phyloP scores from a whole-genome alignment of 1,139 yeast species.

The Geotrichum klebahnii region DNA sequence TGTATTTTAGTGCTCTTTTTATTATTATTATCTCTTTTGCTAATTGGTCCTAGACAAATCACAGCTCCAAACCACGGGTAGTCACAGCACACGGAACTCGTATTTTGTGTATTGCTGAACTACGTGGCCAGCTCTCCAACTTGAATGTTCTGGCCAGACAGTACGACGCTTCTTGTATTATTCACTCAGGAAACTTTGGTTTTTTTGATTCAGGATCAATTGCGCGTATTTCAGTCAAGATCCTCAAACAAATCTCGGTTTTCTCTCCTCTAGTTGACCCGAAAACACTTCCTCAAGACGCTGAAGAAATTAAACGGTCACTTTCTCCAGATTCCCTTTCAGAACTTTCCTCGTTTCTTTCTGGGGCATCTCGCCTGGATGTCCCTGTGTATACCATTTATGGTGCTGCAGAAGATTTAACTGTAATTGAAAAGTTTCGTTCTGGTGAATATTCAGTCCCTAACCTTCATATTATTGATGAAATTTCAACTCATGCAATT shows the following conservation, averaged over 20 bases:
- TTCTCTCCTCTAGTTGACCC: slow-evolving; percentile 58
- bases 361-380: slow-evolving; percentile 47
- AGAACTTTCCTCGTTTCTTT: slow-evolving; percentile 51
- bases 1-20: not conserved
- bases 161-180: slow-evolving; percentile 49
- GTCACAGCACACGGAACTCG: slow-evolving; percentile 36
- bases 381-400: slow-evolving; percentile 73
- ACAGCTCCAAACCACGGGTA: slow-evolving; percentile 11
- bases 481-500: slow-evolving; percentile 41
- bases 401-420: slow-evolving; percentile 73
- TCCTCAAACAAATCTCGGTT: slow-evolving; percentile 60
- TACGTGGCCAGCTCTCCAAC: slow-evolving; percentile 49
- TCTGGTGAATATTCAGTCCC: slow-evolving; percentile 51
- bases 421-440: slow-evolving; percentile 58
- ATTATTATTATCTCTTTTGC: not conserved
- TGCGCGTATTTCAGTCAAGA: slow-evolving; percentile 44
- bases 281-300: slow-evolving; percentile 41
- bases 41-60: not conserved
- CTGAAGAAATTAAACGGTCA: slow-evolving; percentile 43
- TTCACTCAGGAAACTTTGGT: slow-evolving; percentile 80
- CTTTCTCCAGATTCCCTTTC: slow-evolving; percentile 45
- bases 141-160: slow-evolving; percentile 48
- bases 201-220: slow-evolving; percentile 62
- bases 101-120: slow-evolving; percentile 53
- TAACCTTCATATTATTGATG: slow-evolving; percentile 61